Percentiles rank a stretch among this genome's conserved stretches.
Evolutionary conservation across 805 yeast genomes (phyloP).

Genomic region (Lachancea nothofagi): DNA sequence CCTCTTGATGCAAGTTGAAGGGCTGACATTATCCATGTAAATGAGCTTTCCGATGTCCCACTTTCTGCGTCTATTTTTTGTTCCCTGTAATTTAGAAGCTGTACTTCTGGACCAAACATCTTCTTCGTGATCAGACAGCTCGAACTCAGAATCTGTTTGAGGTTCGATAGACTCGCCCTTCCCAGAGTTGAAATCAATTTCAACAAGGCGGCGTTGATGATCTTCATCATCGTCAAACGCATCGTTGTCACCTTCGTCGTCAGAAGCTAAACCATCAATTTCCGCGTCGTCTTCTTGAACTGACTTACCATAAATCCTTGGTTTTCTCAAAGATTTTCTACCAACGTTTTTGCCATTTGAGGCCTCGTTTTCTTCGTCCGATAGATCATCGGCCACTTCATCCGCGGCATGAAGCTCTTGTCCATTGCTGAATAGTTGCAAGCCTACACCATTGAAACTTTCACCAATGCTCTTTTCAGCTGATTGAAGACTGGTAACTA

Average conservation of each 20-base stretch:
- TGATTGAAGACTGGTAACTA: conserved; percentile 76
- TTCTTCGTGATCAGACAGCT: conserved; percentile 36
- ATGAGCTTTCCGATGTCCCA: conserved; percentile 82
- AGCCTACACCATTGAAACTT: conserved; percentile 59
- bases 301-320: conserved; percentile 52
- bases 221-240: conserved; percentile 24
- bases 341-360: conserved; percentile 45
- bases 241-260: conserved; percentile 40
- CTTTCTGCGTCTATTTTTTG: conserved; percentile 40
- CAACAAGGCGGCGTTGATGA: conserved; percentile 38
- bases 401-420: conserved; percentile 43
- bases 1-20: conserved; percentile 63
- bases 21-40: conserved; percentile 71
- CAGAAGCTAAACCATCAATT: conserved; percentile 41
- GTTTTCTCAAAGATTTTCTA: conserved; percentile 57
- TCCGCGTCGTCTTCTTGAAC: conserved; percentile 42
- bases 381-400: conserved; percentile 36
- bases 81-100: conserved; percentile 59
- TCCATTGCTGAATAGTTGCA: conserved; percentile 66
- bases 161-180: conserved; percentile 37
- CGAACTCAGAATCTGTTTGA: conserved; percentile 51
- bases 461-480: conserved; percentile 57
- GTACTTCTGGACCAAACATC: conserved; percentile 36
- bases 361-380: conserved; percentile 32
- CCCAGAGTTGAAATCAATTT: conserved; percentile 42